Evolutionary conservation across 164 flowering plant species (phyloP).

Genomic region (Cinnamomum chago): DNA sequence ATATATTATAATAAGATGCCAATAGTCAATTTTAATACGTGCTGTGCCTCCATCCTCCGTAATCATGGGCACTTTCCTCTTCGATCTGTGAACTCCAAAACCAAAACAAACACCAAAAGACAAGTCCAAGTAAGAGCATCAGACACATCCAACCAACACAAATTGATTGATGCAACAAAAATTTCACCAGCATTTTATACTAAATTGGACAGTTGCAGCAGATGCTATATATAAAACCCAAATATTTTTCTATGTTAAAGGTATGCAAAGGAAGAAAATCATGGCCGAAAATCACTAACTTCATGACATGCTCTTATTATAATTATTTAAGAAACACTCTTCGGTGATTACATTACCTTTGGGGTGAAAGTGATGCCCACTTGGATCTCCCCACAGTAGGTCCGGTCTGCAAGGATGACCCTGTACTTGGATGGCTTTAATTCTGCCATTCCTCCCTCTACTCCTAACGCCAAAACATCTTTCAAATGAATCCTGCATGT

Average conservation of each 20-base stretch:
- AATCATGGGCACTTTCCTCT: slow-evolving; percentile 20
- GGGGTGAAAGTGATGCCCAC: slow-evolving; percentile 52
- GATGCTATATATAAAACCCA: background rate
- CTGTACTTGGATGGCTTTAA: slow-evolving; percentile 43
- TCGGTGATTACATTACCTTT: slow-evolving; percentile 23
- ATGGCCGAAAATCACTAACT: background rate
- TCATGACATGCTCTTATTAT: background rate
- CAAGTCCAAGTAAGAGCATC: background rate
- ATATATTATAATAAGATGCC: background rate
- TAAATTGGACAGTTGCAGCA: background rate
- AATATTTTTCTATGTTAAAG: too few relatives aligned
- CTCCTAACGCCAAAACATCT: slow-evolving; percentile 52
- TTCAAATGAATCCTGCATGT: slow-evolving; percentile 50
- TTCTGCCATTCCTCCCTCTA: slow-evolving; percentile 54
- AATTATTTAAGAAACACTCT: too few relatives aligned
- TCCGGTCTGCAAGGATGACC: slow-evolving; percentile 25
- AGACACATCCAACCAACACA: too few relatives aligned
- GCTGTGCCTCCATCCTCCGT: slow-evolving; percentile 53
- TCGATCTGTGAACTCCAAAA: slow-evolving; percentile 18
- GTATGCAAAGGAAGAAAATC: background rate
- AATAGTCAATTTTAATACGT: background rate
- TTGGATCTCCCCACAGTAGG: slow-evolving; percentile 55
- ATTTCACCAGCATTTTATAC: background rate
- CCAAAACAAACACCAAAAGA: background rate
- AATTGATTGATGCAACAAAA: background rate